Conservation (phyloP, 2,329 filamentous ascomycete genomes). For the Colletotrichum aenigma region DNA sequence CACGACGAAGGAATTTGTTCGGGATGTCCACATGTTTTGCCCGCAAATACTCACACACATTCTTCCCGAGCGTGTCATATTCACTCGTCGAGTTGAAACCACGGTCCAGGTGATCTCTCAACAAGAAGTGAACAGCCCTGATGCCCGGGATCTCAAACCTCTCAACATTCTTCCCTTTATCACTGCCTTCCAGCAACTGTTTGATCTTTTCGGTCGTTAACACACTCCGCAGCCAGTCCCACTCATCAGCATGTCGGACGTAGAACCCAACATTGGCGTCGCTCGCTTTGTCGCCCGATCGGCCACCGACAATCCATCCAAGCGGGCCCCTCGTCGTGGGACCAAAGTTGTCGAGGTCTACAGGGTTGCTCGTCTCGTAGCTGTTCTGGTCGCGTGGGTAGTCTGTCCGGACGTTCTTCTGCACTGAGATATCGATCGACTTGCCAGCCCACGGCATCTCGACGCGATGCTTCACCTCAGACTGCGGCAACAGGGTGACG, state of each 20-base stretch:
- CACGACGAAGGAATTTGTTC: conserved; percentile 44
- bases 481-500: conserved; percentile 26
- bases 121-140: conserved; percentile 19
- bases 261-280: conserved; percentile 52
- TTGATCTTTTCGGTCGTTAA: conserved; percentile 32
- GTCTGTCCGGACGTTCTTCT: conserved; percentile 20
- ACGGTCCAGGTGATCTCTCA: conserved; percentile 12
- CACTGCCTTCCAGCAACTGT: conserved; percentile 23
- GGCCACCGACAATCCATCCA: conserved; percentile 17
- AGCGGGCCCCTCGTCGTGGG: conserved; percentile 23
- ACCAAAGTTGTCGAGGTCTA: conserved; percentile 24
- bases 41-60: conserved; percentile 47
- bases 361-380: conserved; percentile 24
- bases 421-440: conserved; percentile 24
- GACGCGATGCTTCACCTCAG: conserved; percentile 25
- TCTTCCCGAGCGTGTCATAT: conserved; percentile 52
- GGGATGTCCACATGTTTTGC: conserved; percentile 49
- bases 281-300: conserved; percentile 40
- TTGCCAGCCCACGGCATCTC: conserved; percentile 30
- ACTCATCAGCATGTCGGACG: conserved; percentile 46
- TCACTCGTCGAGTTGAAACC: conserved; percentile 17
- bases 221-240: conserved; percentile 44
- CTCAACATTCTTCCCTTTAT: conserved; percentile 34
- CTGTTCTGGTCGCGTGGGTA: conserved; percentile 23
- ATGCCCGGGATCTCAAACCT: conserved; percentile 44